These are phyloP conservation scores for Pichia sp. DNA, from an alignment of 1,139 yeast species.

Conservation along the genomic window DNA sequence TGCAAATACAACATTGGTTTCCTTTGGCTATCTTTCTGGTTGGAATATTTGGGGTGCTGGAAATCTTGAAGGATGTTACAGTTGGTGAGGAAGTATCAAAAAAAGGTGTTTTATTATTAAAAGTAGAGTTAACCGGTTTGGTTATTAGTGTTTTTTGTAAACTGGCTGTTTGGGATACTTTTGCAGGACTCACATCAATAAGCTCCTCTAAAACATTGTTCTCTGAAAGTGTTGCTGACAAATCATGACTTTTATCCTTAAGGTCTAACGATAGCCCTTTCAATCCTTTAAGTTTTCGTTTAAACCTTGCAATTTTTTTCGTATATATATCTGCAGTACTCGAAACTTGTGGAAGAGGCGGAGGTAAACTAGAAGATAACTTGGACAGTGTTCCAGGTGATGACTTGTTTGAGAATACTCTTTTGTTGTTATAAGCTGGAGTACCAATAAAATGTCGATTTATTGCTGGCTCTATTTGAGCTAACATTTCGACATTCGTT, in stretches of 20 bases:
- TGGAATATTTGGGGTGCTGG: not conserved
- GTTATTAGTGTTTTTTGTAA: not conserved
- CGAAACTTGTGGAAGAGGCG: slow-evolving; percentile 10
- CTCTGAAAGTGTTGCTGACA: not conserved
- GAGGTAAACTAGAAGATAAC: slow-evolving; percentile 12
- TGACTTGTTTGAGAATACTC: not conserved
- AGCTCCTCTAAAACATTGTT: not conserved
- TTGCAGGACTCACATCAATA: not conserved
- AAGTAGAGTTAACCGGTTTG: not conserved
- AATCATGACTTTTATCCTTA: not conserved
- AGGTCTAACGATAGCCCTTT: slow-evolving; percentile 1
- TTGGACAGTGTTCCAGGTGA: not conserved
- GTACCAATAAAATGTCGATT: slow-evolving; percentile 6
- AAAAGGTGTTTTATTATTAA: not conserved
- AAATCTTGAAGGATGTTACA: not conserved
- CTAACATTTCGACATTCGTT: slow-evolving; percentile 8
- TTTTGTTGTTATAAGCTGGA: not conserved
- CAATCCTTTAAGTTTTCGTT: slow-evolving; percentile 11
- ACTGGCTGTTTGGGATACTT: not conserved
- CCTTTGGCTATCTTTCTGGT: slow-evolving; percentile 4
- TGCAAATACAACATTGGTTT: slow-evolving; percentile 29
- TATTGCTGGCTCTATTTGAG: slow-evolving; percentile 9
- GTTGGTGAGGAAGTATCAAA: slow-evolving; percentile 9
- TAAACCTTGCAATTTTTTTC: slow-evolving; percentile 13
- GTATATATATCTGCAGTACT: slow-evolving; percentile 8